A percentile compares a stretch with the other conserved stretches of the same genome.
Conservation (phyloP, 345 rosid species). For the Geranium brycei region DNA sequence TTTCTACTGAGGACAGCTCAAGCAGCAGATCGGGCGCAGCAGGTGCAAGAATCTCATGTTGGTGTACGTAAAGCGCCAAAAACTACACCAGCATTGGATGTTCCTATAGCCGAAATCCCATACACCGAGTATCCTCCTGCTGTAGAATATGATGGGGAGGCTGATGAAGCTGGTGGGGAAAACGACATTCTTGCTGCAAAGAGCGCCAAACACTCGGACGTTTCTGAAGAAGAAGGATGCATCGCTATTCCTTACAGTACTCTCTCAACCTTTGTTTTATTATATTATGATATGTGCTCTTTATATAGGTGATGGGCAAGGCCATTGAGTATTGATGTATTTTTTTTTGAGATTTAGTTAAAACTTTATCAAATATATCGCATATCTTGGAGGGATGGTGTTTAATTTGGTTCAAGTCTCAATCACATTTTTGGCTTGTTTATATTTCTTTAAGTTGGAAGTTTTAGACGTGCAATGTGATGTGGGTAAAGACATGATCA, state of each 20-base stretch:
- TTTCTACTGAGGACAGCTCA: slow-evolving; percentile 56
- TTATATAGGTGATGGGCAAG: too few species aligned
- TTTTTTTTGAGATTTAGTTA: too few species aligned
- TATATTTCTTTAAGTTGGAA: neutral
- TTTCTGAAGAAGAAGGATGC: slow-evolving; percentile 85
- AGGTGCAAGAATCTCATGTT: slow-evolving; percentile 32
- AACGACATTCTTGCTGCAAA: slow-evolving; percentile 19
- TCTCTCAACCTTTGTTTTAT: neutral
- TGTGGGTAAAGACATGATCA: neutral
- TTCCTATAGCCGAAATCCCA: slow-evolving; percentile 52
- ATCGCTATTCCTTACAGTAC: slow-evolving; percentile 77
- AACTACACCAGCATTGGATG: slow-evolving; percentile 40
- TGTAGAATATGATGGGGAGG: slow-evolving; percentile 28
- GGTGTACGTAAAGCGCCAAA: slow-evolving; percentile 24
- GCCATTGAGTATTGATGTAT: too few species aligned
- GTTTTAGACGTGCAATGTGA: too few species aligned
- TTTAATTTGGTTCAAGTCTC: too few species aligned
- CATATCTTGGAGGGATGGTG: too few species aligned
- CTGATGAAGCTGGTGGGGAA: slow-evolving; percentile 22
- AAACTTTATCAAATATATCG: too few species aligned
- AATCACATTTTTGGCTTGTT: neutral
- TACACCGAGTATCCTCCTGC: slow-evolving; percentile 32
- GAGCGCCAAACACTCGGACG: slow-evolving; percentile 46
- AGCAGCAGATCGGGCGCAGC: slow-evolving; percentile 30
- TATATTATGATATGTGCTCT: too few species aligned